These are phyloP conservation scores for Cyclostephanos invisitatus DNA, from an alignment of 108 stramenopile species.

Conservation along the genomic window DNA sequence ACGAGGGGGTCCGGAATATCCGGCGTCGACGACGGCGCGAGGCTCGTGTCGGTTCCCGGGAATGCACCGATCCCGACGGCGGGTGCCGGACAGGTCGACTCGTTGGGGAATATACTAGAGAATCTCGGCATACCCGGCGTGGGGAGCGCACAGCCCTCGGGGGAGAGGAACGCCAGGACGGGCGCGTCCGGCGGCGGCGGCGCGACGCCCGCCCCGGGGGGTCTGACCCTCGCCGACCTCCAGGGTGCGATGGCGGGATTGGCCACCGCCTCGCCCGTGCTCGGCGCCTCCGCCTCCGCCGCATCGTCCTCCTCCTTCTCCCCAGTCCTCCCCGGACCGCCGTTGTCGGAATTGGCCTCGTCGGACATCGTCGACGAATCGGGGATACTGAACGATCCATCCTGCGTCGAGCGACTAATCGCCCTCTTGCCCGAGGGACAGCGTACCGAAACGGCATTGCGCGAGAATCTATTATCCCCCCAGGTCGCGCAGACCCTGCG, in stretches of 20 bases:
- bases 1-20: neutral
- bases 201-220: conserved; percentile 29
- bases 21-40: conserved; percentile 18
- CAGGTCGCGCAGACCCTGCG: conserved; percentile 77
- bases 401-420: conserved; percentile 54
- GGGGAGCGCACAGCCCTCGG: conserved; percentile 33
- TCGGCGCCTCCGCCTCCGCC: conserved; percentile 8
- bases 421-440: conserved; percentile 77
- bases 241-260: conserved; percentile 83
- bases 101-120: conserved; percentile 78
- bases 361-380: conserved; percentile 48
- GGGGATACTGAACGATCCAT: conserved; percentile 58
- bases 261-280: conserved; percentile 43
- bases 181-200: neutral
- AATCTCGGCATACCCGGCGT: conserved; percentile 79
- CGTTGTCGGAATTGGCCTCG: conserved; percentile 68
- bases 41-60: conserved; percentile 33
- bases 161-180: conserved; percentile 29
- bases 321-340: conserved; percentile 31
- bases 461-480: conserved; percentile 70
- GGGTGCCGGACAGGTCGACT: conserved; percentile 71
- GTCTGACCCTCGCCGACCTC: conserved; percentile 72
- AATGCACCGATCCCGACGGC: conserved; percentile 46
- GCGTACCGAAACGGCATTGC: conserved; percentile 54
- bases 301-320: neutral